Evolutionary conservation across 176 grass and related monocot genomes (phyloP).

Genomic region (Oryza australiensis): DNA sequence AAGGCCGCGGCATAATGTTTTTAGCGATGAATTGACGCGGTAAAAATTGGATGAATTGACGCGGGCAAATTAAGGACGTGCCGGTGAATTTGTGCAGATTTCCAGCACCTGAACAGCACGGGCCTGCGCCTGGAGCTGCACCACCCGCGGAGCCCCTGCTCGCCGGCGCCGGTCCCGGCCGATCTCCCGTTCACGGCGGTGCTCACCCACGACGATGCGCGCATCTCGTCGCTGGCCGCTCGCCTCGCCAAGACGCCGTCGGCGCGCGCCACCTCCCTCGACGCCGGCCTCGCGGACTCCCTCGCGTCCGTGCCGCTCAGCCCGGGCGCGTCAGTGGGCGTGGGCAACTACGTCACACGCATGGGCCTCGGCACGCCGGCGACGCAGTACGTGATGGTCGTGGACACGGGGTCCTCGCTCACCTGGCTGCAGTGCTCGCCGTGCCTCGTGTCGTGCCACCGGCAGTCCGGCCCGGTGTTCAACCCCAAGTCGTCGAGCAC

Average conservation of each 20-base stretch:
- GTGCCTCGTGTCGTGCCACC: slow-evolving; percentile 62
- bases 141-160: slow-evolving; percentile 69
- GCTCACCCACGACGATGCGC: slow-evolving; percentile 60
- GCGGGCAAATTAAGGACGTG: not conserved
- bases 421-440: slow-evolving; percentile 87
- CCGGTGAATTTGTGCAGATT: slow-evolving; percentile 37
- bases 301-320: slow-evolving; percentile 68
- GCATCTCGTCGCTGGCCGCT: slow-evolving; percentile 55
- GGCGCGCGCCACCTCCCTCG: slow-evolving; percentile 32
- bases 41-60: slow-evolving; percentile 1
- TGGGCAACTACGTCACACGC: slow-evolving; percentile 76
- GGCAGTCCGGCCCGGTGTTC: slow-evolving; percentile 57
- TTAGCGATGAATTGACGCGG: not conserved
- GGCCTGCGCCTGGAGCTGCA: slow-evolving; percentile 56
- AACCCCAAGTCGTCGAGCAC: slow-evolving; percentile 64
- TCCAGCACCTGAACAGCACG: slow-evolving; percentile 55
- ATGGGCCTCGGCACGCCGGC: slow-evolving; percentile 73
- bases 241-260: slow-evolving; percentile 59
- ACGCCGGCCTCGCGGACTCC: not conserved
- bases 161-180: slow-evolving; percentile 47
- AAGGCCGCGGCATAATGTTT: no score
- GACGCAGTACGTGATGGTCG: slow-evolving; percentile 57
- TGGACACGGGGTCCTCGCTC: slow-evolving; percentile 80
- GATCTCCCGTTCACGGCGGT: slow-evolving; percentile 59
- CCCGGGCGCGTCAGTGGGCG: slow-evolving; percentile 60